Evolutionary conservation across 768 basidiomycete species (phyloP).

Genomic region (Russula emetica): DNA sequence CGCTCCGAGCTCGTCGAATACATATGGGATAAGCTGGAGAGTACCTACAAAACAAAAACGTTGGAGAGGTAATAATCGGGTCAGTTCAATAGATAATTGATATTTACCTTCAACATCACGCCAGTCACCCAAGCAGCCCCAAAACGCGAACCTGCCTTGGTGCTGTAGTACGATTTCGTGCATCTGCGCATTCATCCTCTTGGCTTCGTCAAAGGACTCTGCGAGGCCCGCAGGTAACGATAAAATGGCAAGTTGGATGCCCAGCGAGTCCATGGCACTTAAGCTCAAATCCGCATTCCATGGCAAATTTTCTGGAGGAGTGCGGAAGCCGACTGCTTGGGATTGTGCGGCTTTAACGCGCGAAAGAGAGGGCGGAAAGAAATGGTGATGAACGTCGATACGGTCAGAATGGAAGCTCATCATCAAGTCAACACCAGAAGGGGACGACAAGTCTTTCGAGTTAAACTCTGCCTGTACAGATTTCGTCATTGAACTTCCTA

Average conservation of each 20-base stretch:
- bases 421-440: neutral
- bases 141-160: constrained; percentile 62
- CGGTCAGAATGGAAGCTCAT: constrained; percentile 6
- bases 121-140: constrained; percentile 59
- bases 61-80: too few relatives aligned
- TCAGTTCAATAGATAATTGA: neutral
- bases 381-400: constrained; percentile 77
- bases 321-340: constrained; percentile 52
- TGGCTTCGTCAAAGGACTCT: constrained; percentile 40
- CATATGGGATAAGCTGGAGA: constrained; percentile 56
- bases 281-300: constrained; percentile 60
- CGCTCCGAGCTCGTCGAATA: constrained; percentile 56
- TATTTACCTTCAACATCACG: constrained; percentile 55
- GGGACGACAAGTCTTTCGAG: too few relatives aligned
- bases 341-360: constrained; percentile 44
- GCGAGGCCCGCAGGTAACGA: constrained; percentile 54
- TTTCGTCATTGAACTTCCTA: constrained; percentile 22
- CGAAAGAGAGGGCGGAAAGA: constrained; percentile 50
- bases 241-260: constrained; percentile 57
- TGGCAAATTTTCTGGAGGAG: constrained; percentile 59
- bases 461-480: constrained; percentile 8
- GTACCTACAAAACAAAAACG: constrained; percentile 40
- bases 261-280: constrained; percentile 56
- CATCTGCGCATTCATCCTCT: constrained; percentile 47
- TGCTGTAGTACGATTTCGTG: constrained; percentile 46